These are phyloP conservation scores for Hamigera avellanea DNA, from an alignment of 495 filamentous ascomycete genomes.

Conservation along the genomic window DNA sequence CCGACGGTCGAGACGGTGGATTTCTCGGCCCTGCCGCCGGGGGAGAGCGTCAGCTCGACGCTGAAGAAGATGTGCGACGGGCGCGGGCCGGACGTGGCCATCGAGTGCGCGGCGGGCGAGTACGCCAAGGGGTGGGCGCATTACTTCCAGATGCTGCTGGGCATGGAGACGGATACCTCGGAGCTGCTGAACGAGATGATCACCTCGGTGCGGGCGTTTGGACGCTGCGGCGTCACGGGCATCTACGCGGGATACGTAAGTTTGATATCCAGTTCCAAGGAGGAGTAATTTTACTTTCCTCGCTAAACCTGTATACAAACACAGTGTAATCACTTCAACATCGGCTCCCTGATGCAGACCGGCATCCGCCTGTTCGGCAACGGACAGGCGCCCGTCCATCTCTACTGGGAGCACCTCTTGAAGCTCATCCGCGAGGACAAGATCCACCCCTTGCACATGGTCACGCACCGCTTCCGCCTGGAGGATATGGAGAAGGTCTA, in stretches of 20 bases:
- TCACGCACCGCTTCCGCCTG: conserved; percentile 61
- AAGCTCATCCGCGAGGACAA: conserved; percentile 53
- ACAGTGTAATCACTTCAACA: conserved; percentile 79
- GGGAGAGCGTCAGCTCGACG: conserved; percentile 51
- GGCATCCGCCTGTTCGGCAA: conserved; percentile 73
- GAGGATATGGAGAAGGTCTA: conserved; percentile 68
- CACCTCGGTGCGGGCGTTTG: conserved; percentile 61
- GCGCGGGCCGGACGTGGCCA: conserved; percentile 60
- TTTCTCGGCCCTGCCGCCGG: conserved; percentile 38
- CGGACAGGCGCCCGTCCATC: conserved; percentile 75
- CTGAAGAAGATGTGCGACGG: conserved; percentile 65
- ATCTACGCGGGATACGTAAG: conserved; percentile 74
- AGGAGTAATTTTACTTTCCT: not conserved
- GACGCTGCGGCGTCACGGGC: conserved; percentile 66
- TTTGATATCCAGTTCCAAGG: too few species aligned
- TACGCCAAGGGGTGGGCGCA: conserved; percentile 84
- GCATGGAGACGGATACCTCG: conserved; percentile 73
- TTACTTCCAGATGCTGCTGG: conserved; percentile 61
- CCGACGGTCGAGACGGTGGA: conserved; percentile 52
- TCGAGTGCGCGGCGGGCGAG: conserved; percentile 78
- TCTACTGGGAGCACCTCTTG: conserved; percentile 70
- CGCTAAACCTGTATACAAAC: conserved; percentile 33
- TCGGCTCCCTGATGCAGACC: conserved; percentile 78
- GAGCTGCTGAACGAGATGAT: conserved; percentile 88
- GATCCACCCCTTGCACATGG: conserved; percentile 69